Evolutionary conservation across 2,329 filamentous ascomycete genomes (phyloP).

Genomic region (Trichoderma sp.): DNA sequence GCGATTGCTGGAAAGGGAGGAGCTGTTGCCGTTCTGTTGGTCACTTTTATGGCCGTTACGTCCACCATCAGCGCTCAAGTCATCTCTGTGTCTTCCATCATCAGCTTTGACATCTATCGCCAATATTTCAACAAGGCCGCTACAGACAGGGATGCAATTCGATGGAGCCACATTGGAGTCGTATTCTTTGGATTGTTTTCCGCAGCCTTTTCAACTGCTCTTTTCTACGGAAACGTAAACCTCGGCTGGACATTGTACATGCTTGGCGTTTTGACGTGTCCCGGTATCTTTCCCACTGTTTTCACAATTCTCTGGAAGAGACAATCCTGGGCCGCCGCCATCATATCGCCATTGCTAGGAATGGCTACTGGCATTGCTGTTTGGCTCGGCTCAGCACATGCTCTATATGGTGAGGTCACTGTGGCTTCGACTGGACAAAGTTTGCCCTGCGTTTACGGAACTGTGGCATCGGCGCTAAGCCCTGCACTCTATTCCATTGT

Average conservation of each 20-base stretch:
- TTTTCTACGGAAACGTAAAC: conserved; percentile 53
- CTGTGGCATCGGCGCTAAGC: conserved; percentile 45
- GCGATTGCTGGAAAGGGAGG: conserved; percentile 68
- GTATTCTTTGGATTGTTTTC: conserved; percentile 51
- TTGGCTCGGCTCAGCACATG: conserved; percentile 49
- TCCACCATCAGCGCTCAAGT: conserved; percentile 51
- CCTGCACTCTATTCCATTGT: conserved; percentile 43
- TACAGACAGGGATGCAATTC: conserved; percentile 48
- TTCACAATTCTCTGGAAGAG: conserved; percentile 52
- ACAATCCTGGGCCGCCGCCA: conserved; percentile 48
- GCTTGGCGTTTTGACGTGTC: conserved; percentile 52
- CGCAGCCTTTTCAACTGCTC: conserved; percentile 49
- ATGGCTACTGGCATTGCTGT: conserved; percentile 49
- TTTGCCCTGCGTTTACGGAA: conserved; percentile 52
- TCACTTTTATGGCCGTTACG: conserved; percentile 77
- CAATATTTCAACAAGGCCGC: conserved; percentile 47
- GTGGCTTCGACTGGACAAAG: conserved; percentile 47
- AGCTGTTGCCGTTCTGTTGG: conserved; percentile 63
- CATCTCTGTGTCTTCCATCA: conserved; percentile 52
- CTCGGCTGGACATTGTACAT: conserved; percentile 55
- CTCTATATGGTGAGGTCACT: conserved; percentile 45
- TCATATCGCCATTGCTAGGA: conserved; percentile 49
- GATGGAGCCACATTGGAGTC: conserved; percentile 51
- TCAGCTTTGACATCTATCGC: conserved; percentile 53
- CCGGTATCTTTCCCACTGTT: conserved; percentile 51